Percentiles rank a stretch among this genome's conserved stretches.
Conservation (phyloP, 1,139 yeast species). For the Geotrichum klebahnii region DNA sequence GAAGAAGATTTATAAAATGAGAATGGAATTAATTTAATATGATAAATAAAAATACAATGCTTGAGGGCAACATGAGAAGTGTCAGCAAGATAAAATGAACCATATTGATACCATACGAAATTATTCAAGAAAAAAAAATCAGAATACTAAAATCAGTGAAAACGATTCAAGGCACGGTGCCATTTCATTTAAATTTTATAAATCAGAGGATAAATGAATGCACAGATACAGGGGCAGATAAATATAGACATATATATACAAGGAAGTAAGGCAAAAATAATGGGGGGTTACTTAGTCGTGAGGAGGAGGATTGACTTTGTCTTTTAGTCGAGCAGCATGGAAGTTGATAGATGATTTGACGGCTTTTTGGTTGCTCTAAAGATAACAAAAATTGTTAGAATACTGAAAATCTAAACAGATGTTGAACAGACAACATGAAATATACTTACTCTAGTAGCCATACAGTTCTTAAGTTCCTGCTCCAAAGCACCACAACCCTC, state of each 20-base stretch:
- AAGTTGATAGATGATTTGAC: constrained; percentile 60
- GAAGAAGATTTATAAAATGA: too few relatives aligned
- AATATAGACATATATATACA: background rate
- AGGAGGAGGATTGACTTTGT: constrained; percentile 70
- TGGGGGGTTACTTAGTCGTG: constrained; percentile 49
- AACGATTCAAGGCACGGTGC: too few relatives aligned
- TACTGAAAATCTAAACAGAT: constrained; percentile 1
- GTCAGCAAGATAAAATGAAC: background rate
- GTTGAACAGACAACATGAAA: background rate
- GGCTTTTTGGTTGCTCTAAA: constrained; percentile 28
- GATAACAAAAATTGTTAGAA: constrained; percentile 3
- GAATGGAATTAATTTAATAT: background rate
- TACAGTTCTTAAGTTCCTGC: constrained; percentile 52
- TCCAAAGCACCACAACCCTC: constrained; percentile 62
- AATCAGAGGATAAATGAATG: background rate
- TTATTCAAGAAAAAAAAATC: too few relatives aligned
- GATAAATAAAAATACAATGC: background rate
- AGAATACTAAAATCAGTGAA: too few relatives aligned
- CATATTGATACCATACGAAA: background rate
- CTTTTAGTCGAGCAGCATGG: constrained; percentile 77
- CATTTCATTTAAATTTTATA: too few relatives aligned
- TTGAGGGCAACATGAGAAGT: background rate
- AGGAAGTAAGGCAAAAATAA: too few relatives aligned
- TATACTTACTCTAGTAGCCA: constrained; percentile 41
- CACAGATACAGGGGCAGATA: background rate